Evolutionary conservation across 345 rosid species (phyloP).

Genomic region (Salix dunnii): DNA sequence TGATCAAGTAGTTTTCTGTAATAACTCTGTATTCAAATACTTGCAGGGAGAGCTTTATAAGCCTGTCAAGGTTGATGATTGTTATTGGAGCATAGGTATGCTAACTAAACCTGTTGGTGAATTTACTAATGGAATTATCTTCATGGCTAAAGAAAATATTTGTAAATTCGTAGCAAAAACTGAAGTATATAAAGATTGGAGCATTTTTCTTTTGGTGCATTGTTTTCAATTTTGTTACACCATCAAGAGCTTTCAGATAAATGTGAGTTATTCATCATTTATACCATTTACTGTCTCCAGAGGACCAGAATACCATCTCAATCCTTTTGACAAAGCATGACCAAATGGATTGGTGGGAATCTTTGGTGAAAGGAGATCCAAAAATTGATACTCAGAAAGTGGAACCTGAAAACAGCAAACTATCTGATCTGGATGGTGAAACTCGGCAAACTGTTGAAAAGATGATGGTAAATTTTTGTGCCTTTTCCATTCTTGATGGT

Average conservation of each 20-base stretch:
- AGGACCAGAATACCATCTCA: constrained; percentile 62
- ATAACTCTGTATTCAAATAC: constrained; percentile 1
- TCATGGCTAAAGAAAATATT: not conserved
- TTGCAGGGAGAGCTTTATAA: constrained; percentile 69
- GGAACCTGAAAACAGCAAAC: constrained; percentile 84
- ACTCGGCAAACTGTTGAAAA: constrained; percentile 75
- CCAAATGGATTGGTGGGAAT: constrained; percentile 95
- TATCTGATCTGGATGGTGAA: constrained; percentile 79
- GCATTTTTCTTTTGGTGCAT: not conserved
- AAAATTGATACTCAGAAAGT: constrained; percentile 91
- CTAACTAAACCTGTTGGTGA: not conserved
- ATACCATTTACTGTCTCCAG: constrained; percentile 23
- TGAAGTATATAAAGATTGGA: not conserved
- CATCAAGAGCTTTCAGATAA: not conserved
- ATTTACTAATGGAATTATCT: not conserved
- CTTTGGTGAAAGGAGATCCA: constrained; percentile 75
- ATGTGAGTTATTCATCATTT: constrained; percentile 2
- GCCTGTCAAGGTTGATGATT: constrained; percentile 72
- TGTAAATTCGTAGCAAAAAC: not conserved
- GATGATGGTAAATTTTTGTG: constrained; percentile 63
- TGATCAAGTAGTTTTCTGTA: not conserved
- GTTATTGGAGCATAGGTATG: constrained; percentile 93
- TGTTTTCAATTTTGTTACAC: not conserved
- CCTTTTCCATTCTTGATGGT: not conserved
- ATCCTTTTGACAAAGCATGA: constrained; percentile 82